Evolutionary conservation across 208 protist species (phyloP), one percentile per base, ranked within the genome.

Genomic region (Trypanosoma rangeli): DNA sequence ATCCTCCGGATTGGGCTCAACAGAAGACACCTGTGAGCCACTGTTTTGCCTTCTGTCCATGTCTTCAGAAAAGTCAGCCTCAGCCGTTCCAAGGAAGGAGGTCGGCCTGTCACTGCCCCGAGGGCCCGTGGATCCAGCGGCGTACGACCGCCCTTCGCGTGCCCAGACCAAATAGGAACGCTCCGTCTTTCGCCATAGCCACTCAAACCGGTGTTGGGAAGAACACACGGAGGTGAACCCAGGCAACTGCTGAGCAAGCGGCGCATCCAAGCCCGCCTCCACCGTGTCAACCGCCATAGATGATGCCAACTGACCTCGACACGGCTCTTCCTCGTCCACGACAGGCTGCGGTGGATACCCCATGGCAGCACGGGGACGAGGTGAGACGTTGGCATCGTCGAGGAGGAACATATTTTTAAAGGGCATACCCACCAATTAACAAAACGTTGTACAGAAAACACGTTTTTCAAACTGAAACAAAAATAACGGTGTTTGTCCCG

Each of bases 1-100:
- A 29, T 68, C 63, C n/a, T 56, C 63, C 1, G 5, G 31, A 22
- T 68, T 68, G 28, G 15, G 46, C 31, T 28, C 50, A 42, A 68
- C 50, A 42, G 50, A 37, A 24, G 61, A 65, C 8, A 65, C 5
- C 46, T 44, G 31, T 16, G 48, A 35, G 29, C 42, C 26, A 18
- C 61, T 33, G 16, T 7, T 53, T 26, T 22, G 46, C 3, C 26
- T 5, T 13, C 42, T 13, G 31, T 16, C 42, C 9, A 54, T 13
- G 33, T 55, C 61, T 7, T 55, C 61, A 24, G 44, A 55, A 16
- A 53, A 37, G 10, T 42, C 61, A 44, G 29, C 42, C 7, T 12
- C 61, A 2, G 24, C 60, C 22, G 37, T 26, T 37, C 12, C 44
- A 35, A 52, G 8, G 16, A 24, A 15, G n/a, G 12, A 3, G 2